Evolutionary conservation across 164 flowering plant genomes (phyloP).

Genomic region (Protea cynaroides): DNA sequence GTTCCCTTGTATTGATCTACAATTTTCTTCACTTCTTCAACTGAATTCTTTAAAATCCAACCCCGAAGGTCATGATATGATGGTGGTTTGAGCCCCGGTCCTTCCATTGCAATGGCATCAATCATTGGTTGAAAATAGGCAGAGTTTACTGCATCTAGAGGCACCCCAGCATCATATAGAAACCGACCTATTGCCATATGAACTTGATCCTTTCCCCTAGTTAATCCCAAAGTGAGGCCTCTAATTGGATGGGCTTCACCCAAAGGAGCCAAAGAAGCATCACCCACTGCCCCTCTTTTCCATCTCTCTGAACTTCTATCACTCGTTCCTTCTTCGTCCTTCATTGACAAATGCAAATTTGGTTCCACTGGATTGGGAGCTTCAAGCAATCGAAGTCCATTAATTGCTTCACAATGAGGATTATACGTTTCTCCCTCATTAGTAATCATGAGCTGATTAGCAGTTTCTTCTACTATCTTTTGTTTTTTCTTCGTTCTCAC

Average conservation of each 20-base stretch:
- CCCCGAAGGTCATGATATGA: slow-evolving; percentile 69
- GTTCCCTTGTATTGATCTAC: slow-evolving; percentile 30
- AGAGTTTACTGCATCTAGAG: slow-evolving; percentile 67
- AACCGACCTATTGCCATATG: slow-evolving; percentile 77
- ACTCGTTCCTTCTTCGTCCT: slow-evolving; percentile 29
- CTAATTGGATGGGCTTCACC: slow-evolving; percentile 11
- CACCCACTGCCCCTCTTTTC: slow-evolving; percentile 45
- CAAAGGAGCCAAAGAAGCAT: slow-evolving; percentile 9
- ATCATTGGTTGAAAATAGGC: slow-evolving; percentile 85
- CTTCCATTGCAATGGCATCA: slow-evolving; percentile 65
- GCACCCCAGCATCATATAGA: slow-evolving; percentile 68
- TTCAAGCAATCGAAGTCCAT: slow-evolving; percentile 27
- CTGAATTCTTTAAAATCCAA: slow-evolving; percentile 59
- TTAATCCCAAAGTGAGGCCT: slow-evolving; percentile 13
- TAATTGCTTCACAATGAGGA: slow-evolving; percentile 24
- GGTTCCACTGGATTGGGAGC: slow-evolving; percentile 24
- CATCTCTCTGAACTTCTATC: slow-evolving; percentile 27
- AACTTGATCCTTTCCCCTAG: slow-evolving; percentile 30
- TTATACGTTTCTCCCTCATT: slow-evolving; percentile 22
- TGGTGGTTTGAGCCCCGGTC: slow-evolving; percentile 42
- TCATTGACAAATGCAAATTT: slow-evolving; percentile 19
- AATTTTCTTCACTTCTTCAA: slow-evolving; percentile 58
- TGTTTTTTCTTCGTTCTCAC: slow-evolving; percentile 60
- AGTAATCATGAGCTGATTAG: slow-evolving; percentile 8
- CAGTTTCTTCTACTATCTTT: slow-evolving; percentile 43